These are phyloP conservation scores for Aegilops sharonensis DNA, from an alignment of 176 grass and related monocot species.

Conservation along the genomic window DNA sequence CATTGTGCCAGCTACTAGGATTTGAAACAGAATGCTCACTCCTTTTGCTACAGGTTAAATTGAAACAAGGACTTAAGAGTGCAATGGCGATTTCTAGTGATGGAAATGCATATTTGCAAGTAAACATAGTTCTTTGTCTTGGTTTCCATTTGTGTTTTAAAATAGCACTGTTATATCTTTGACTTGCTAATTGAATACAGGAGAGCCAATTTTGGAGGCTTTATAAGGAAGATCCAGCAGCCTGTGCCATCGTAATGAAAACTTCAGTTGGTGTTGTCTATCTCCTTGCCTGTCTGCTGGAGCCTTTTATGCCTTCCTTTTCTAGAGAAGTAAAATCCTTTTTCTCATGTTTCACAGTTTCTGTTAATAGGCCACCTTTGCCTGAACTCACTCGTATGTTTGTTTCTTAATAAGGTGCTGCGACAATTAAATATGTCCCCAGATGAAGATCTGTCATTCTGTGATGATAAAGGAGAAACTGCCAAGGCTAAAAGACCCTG, in stretches of 20 bases:
- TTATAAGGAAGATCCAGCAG: conserved; percentile 70
- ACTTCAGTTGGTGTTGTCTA: conserved; percentile 90
- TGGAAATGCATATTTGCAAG: conserved; percentile 92
- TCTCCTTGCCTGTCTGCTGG: conserved; percentile 86
- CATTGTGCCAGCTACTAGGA: conserved; percentile 4
- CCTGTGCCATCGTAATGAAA: conserved; percentile 90
- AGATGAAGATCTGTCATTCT: conserved; percentile 58
- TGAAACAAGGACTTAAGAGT: conserved; percentile 88
- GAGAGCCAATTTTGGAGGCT: conserved; percentile 97
- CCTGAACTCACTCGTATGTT: not conserved
- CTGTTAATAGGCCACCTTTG: not conserved
- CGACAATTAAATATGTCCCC: conserved; percentile 73
- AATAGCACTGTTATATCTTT: not conserved
- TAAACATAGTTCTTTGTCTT: conserved; percentile 25
- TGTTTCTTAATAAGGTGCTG: conserved; percentile 56
- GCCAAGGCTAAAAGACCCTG: conserved; percentile 73
- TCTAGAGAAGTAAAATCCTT: conserved; percentile 62
- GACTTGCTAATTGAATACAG: conserved; percentile 41
- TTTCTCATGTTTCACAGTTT: not conserved
- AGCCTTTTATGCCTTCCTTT: conserved; percentile 94
- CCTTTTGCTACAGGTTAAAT: conserved; percentile 64
- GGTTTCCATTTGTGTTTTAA: not conserved
- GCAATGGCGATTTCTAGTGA: conserved; percentile 89
- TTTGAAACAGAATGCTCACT: conserved; percentile 12
- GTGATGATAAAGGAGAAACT: conserved; percentile 74